These are phyloP conservation scores for Karstenula rhodostoma DNA, from an alignment of 2,329 filamentous ascomycete species.

Conservation along the genomic window DNA sequence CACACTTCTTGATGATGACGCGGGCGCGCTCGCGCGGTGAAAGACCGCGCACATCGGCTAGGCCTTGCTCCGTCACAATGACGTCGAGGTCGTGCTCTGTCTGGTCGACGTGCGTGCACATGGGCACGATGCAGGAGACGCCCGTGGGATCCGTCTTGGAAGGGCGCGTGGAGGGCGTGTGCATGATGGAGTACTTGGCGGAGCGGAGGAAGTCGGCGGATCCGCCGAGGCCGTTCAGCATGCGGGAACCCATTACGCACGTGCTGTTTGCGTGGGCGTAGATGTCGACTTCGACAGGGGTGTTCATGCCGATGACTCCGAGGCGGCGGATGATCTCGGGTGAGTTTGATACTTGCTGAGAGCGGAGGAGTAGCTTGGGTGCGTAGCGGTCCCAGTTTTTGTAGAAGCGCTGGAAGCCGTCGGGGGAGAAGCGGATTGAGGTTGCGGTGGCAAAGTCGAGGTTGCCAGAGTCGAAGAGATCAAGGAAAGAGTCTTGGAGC, in stretches of 20 bases:
- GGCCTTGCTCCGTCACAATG: constrained; percentile 79
- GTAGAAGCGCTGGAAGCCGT: constrained; percentile 92
- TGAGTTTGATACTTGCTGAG: constrained; percentile 88
- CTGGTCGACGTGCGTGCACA: constrained; percentile 92
- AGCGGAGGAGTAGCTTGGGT: constrained; percentile 82
- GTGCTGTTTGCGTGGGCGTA: constrained; percentile 94
- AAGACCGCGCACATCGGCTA: constrained; percentile 85
- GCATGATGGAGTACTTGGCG: constrained; percentile 90
- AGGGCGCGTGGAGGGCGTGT: constrained; percentile 83
- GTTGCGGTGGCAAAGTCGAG: constrained; percentile 91
- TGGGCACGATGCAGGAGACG: constrained; percentile 88
- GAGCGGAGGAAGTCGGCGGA: constrained; percentile 82
- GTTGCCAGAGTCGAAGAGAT: constrained; percentile 87
- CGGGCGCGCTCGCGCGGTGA: constrained; percentile 80
- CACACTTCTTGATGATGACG: constrained; percentile 86
- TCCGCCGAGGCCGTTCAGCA: constrained; percentile 86
- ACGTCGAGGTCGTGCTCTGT: constrained; percentile 92
- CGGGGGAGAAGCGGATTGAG: constrained; percentile 88
- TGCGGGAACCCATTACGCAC: constrained; percentile 86
- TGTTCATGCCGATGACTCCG: constrained; percentile 94
- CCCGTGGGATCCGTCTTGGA: constrained; percentile 84
- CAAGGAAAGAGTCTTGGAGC: constrained; percentile 90
- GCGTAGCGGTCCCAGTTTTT: constrained; percentile 82
- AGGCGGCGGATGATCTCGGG: constrained; percentile 89
- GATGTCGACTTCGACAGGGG: constrained; percentile 91